These are phyloP conservation scores for Schoenoplectus triqueter DNA, from an alignment of 202 grass and related monocot species.

Conservation along the genomic window DNA sequence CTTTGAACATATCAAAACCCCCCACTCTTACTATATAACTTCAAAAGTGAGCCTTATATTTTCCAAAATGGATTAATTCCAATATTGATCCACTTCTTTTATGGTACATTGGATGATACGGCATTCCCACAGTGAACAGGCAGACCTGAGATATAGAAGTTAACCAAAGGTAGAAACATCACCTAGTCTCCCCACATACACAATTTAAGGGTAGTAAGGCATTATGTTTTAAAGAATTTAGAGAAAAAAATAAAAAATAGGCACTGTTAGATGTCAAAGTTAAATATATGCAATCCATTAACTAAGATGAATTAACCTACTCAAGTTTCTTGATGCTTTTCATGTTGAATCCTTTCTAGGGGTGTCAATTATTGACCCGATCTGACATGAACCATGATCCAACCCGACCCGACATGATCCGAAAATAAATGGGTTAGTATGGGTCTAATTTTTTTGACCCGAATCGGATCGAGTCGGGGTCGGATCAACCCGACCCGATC, in stretches of 20 bases:
- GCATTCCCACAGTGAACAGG: no score
- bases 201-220: not conserved
- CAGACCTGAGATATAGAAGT: no score
- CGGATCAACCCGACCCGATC: no score
- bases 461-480: no score
- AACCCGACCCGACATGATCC: no score
- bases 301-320: slow-evolving; percentile 55
- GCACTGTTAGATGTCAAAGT: slow-evolving; percentile 8
- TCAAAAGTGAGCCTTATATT: not conserved
- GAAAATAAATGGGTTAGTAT: no score
- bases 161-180: not conserved
- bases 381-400: no score
- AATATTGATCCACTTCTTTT: no score
- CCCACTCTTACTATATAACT: not conserved
- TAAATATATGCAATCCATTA: not conserved
- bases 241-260: not conserved
- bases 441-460: no score
- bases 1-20: not conserved
- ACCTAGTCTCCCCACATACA: not conserved
- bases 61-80: not conserved
- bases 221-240: not conserved
- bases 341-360: slow-evolving; percentile 43
- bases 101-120: no score
- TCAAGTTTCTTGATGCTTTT: slow-evolving; percentile 73
- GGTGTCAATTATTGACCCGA: no score